Conservation (phyloP, 805 yeast species). For the Grigorovia humatica region DNA sequence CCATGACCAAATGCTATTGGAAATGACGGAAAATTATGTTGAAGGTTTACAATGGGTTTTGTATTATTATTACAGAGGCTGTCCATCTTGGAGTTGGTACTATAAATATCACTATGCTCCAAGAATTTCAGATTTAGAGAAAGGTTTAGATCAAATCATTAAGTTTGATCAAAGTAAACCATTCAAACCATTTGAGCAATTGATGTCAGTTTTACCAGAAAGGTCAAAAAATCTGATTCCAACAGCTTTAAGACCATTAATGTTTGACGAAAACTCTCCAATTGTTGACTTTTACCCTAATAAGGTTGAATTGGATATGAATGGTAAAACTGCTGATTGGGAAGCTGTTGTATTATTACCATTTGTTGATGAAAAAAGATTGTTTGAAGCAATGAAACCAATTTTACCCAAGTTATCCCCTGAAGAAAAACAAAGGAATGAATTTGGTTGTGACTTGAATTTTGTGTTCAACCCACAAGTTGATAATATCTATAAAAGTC, state of each 20-base stretch:
- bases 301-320: conserved; percentile 78
- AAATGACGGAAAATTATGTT: conserved; percentile 66
- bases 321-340: conserved; percentile 95
- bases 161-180: conserved; percentile 65
- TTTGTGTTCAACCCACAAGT: conserved; percentile 72
- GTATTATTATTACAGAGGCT: conserved; percentile 80
- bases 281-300: conserved; percentile 84
- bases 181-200: conserved; percentile 86
- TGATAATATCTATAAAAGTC: conserved; percentile 56
- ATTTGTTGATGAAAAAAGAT: conserved; percentile 76
- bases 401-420: conserved; percentile 49
- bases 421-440: conserved; percentile 65
- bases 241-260: conserved; percentile 59
- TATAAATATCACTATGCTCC: conserved; percentile 88
- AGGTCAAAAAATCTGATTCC: conserved; percentile 80
- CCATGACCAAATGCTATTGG: conserved; percentile 47
- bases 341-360: conserved; percentile 91
- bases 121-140: conserved; percentile 73
- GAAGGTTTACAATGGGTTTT: conserved; percentile 98
- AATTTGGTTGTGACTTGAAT: conserved; percentile 57
- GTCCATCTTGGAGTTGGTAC: conserved; percentile 95
- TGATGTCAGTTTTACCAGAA: conserved; percentile 95
- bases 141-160: conserved; percentile 58
- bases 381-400: conserved; percentile 64
- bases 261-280: conserved; percentile 81